Percentiles rank a stretch among this genome's conserved stretches.
Conservation (phyloP, 192 early-diverging fungal species). For the Jimgerdemannia flammicorona region DNA sequence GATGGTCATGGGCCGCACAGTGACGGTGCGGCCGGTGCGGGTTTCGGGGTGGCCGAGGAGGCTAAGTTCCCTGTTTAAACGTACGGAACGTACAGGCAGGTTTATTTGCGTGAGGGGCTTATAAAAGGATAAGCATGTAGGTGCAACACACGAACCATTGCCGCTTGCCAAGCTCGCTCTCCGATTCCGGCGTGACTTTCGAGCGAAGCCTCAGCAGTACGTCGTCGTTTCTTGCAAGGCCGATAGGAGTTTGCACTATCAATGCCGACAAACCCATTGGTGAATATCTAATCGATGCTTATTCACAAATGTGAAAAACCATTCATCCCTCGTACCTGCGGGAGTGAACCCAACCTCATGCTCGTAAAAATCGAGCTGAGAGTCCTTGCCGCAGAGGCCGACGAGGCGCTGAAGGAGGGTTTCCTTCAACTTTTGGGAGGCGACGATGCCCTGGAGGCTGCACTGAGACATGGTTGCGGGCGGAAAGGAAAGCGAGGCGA, state of each 20-base stretch:
- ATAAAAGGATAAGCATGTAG: conserved; percentile 18
- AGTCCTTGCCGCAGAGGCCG: conserved; percentile 63
- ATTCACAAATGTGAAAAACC: neutral
- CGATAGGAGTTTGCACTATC: conserved; percentile 61
- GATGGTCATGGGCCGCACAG: conserved; percentile 60
- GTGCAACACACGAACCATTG: conserved; percentile 30
- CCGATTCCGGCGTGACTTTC: conserved; percentile 40
- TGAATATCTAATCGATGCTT: neutral
- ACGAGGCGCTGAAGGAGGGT: conserved; percentile 58
- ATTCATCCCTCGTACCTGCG: no score
- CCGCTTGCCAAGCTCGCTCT: conserved; percentile 30
- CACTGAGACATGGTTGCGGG: conserved; percentile 13
- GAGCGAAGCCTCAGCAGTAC: conserved; percentile 59
- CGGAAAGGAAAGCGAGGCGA: neutral
- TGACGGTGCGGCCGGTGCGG: conserved; percentile 52
- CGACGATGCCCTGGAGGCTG: conserved; percentile 27
- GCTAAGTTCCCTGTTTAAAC: conserved; percentile 47
- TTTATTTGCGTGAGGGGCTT: neutral
- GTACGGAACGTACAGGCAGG: neutral
- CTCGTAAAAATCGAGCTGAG: conserved; percentile 51
- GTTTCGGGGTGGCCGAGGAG: conserved; percentile 71
- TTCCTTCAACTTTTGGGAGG: conserved; percentile 20
- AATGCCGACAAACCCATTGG: neutral
- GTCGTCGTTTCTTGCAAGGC: conserved; percentile 72
- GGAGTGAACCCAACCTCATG: conserved; percentile 69